Evolutionary conservation across 371 early-diverging fungal genomes (phyloP), one percentile per base, ranked within the genome.

Genomic region (Rhizopus sp.): DNA sequence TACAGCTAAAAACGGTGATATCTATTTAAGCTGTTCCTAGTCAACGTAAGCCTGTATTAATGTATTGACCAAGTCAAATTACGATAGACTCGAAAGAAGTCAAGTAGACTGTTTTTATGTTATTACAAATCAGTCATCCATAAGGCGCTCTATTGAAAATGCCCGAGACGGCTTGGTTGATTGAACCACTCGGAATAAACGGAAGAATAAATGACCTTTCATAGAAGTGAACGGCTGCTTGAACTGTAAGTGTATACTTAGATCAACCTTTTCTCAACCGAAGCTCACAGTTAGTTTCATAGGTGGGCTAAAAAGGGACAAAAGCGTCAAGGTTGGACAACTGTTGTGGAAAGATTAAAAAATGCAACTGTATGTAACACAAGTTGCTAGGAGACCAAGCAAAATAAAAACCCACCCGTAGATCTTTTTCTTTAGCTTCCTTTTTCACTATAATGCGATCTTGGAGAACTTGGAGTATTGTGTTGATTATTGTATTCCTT

Each of bases 191-290:
- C 2, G 23, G 2, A 23, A 23, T 23, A 23, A 23, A 23, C 23
- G 2, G 23, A 23, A 23, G 23, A 23, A 23, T 23, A 23, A 23
- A 23, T 23, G 23, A 23, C 2, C 23, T 47, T 8, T 92, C n/a
- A 93, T 96, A 42, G 95, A 96, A 68, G 88, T 0, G 81, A 87
- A 55, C 68, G 80, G 35, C 69, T 93, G 44, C 60, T 93, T 33
- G 88, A 93, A 60, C 65, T 93, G 83, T 93, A 81, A 81, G 88
- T 78, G 4, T 4, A 12, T 15, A 5, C n/a, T 29, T n/a, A 29
- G n/a, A 7, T 35, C 4, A 37, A 32, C 10, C 6, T 29, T 61
- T 48, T 30, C 32, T 15, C 47, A 46, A 8, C 30, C 30, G 7
- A 44, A 32, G 16, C 37, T 60, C 31, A 47, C 15, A 29, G 49